Evolutionary conservation across 2,329 filamentous ascomycete species (phyloP), one percentile per base, ranked within the genome.

Genomic region (Fusarium praegraminearum): DNA sequence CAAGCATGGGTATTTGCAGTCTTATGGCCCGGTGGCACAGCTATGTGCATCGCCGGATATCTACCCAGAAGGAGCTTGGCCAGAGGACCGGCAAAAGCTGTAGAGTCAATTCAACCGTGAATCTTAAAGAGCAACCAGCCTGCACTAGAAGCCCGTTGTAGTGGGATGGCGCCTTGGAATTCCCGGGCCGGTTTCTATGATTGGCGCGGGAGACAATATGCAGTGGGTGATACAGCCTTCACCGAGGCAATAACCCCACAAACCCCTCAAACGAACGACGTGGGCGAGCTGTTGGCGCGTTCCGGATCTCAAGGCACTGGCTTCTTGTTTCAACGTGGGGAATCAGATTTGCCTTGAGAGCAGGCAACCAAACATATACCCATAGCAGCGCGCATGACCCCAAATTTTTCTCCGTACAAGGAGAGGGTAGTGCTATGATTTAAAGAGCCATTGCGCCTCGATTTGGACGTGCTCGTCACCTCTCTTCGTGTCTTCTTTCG

Each of bases 171-270:
- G 72, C 46, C 70, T 70, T 60, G 62, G 53, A 61, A 57, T 57
- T 24, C 55, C 69, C 38, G 56, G 30, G 54, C 64, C 51, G 45
- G 56, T 62, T 50, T 33, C 50, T 56, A 61, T 76, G 75, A 76
- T 76, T 76, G 75, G 75, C 35, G 75, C 75, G 75, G 75, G 75
- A 76, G 70, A 72, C 69, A 63, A 62, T 43, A 67, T 70, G 72
- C 72, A 70, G 65, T 73, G 67, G 63, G 54, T 65, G 64, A 57
- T 72, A 64, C 63, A 74, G 61, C 67, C 66, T 70, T 69, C 72
- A 64, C 62, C 59, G 52, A 70, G 55, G 65, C 56, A 50, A 72
- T 41, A 52, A 74, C 75, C 75, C 75, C 75, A 76, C 75, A 75
- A 67, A 62, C 56, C 63, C 61, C 72, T 62, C 65, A 69, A 64